These are phyloP conservation scores for Dactylis glomerata DNA, from an alignment of 176 grass and related monocot genomes.

Conservation along the genomic window DNA sequence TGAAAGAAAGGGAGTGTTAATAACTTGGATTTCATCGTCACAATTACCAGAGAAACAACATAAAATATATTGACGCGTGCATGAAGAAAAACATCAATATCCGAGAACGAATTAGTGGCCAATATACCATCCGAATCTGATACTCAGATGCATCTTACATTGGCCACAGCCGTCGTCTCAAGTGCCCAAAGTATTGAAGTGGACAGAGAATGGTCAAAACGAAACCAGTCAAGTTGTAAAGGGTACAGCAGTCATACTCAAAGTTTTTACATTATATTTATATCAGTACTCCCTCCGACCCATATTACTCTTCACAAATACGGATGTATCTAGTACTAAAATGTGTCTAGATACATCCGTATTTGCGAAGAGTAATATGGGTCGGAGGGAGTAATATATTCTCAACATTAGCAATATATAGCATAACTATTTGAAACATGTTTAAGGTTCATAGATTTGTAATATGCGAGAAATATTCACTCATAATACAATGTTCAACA, in stretches of 20 bases:
- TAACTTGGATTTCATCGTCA: background rate
- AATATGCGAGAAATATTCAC: slow-evolving; percentile 10
- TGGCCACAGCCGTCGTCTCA: background rate
- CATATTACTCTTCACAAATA: no score
- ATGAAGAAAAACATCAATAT: slow-evolving; percentile 1
- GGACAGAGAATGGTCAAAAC: background rate
- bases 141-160: background rate
- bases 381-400: no score
- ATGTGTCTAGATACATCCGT: no score
- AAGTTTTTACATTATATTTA: background rate
- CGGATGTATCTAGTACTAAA: no score
- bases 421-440: background rate
- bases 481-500: slow-evolving; percentile 13
- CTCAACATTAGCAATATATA: background rate
- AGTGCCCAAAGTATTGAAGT: background rate
- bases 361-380: no score
- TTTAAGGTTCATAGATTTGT: background rate
- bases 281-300: no score
- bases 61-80: background rate
- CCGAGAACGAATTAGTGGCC: background rate
- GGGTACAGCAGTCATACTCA: background rate
- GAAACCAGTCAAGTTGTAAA: background rate
- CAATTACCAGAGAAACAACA: background rate
- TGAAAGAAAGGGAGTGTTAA: slow-evolving; percentile 44
- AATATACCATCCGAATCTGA: background rate